Evolutionary conservation across 345 rosid genomes (phyloP), one percentile per base, ranked within the genome.

Genomic region (Sisymbrium irio): DNA sequence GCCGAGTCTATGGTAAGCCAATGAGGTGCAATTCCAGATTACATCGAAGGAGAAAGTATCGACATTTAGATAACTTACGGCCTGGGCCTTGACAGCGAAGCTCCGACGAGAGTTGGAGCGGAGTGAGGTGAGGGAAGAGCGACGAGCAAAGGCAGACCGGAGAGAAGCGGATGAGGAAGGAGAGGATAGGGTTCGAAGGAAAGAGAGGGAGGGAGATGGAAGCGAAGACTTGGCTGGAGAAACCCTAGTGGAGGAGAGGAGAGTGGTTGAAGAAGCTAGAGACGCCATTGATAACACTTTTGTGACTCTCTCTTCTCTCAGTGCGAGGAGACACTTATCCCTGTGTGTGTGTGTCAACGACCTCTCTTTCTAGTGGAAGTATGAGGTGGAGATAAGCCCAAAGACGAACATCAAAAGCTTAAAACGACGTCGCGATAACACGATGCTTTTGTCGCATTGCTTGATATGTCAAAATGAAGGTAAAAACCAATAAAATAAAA

Each of bases 181-280:
- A 7, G 85, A 37, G 15, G 85, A 27, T 18, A 86, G 67, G 76
- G 82, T 70, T 77, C 76, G 82, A 19, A 87, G 70, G 71, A 76
- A 40, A 54, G 82, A 77, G 14, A 72, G 45, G 12, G 85, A 62
- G 32, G 86, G 67, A 37, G 82, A 41, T 14, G 89, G 30, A 37
- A 80, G 63, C 32, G 67, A 56, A 59, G 89, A 67, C 51, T 77
- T 78, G 74, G 75, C 25, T 36, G 85, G 77, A 45, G 78, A 64
- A 54, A 61, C 77, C 64, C 77, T 56, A 9, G 92, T 60, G 57
- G 83, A 82, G 79, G 89, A 82, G 76, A 87, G 39, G 56, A 89
- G 83, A 71, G 86, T 57, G 22, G 94, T 61, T 13, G 96, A 75
- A 63, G 89, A 73, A 68, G 93, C 86, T 17, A 92, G 56, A 86